phyloP scores from a whole-genome alignment of 176 grass and related monocot species.

The Raddia distichophylla region DNA sequence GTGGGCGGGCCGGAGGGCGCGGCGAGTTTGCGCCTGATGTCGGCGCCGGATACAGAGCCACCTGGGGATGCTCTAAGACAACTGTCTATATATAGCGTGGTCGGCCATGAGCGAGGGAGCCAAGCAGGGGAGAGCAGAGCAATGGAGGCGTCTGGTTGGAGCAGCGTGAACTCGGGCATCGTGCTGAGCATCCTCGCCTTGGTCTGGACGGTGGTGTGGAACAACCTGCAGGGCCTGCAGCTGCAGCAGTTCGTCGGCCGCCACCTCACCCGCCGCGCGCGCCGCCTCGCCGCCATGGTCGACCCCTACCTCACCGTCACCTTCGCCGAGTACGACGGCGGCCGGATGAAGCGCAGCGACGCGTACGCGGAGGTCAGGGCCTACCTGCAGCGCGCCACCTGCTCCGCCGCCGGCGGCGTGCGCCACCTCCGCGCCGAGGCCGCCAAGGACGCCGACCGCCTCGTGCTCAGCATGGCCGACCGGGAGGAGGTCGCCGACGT shows the following conservation, averaged over 20 bases:
- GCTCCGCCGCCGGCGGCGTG: neutral
- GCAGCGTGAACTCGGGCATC: neutral
- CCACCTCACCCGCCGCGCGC: neutral
- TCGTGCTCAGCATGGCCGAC: constrained; percentile 40
- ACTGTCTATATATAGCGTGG: neutral
- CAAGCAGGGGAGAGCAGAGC: too few relatives aligned
- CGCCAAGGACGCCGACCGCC: neutral
- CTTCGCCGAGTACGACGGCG: constrained; percentile 38
- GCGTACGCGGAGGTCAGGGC: constrained; percentile 36
- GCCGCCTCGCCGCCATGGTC: neutral
- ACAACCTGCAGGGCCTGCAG: constrained; percentile 28
- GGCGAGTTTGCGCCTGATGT: too few relatives aligned
- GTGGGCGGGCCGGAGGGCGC: too few relatives aligned
- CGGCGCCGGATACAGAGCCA: too few relatives aligned
- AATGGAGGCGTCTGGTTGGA: neutral
- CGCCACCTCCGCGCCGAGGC: constrained; percentile 34
- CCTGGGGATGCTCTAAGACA: too few relatives aligned
- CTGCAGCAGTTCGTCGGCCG: constrained; percentile 5
- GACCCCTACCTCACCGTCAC: constrained; percentile 40
- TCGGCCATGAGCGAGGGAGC: neutral
- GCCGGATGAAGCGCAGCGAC: constrained; percentile 34
- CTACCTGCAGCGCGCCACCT: constrained; percentile 38
- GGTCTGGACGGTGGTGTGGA: neutral
- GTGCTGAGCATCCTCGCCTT: constrained; percentile 1
- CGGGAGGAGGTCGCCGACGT: constrained; percentile 51